These are phyloP conservation scores for Zoysia matrella DNA, from an alignment of 202 grass and related monocot genomes.

Conservation along the genomic window DNA sequence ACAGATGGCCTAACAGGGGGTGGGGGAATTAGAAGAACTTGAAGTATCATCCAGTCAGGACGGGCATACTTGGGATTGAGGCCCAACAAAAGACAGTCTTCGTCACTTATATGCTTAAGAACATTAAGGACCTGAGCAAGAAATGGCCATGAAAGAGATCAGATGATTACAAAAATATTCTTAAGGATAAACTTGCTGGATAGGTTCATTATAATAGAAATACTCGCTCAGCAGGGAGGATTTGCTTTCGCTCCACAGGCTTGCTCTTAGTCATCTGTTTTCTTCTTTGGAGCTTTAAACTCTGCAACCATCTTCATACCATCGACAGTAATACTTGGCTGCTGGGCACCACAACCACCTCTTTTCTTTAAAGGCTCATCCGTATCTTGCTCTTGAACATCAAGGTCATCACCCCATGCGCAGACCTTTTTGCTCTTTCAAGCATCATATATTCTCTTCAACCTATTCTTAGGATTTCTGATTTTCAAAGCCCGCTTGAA, in stretches of 20 bases:
- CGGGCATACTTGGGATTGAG: conserved; percentile 91
- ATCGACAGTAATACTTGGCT: conserved; percentile 97
- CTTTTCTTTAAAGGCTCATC: conserved; percentile 85
- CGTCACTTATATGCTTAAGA: conserved; percentile 94
- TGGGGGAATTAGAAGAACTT: conserved; percentile 96
- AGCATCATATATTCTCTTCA: conserved; percentile 97
- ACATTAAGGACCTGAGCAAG: conserved; percentile 83
- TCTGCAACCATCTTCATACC: conserved; percentile 99
- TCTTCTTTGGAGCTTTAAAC: conserved; percentile 92
- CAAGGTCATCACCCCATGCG: conserved; percentile 85
- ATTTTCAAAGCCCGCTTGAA: conserved; percentile 98
- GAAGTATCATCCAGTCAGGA: conserved; percentile 98
- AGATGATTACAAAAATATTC: conserved; percentile 39
- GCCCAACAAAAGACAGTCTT: conserved; percentile 90
- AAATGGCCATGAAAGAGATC: conserved; percentile 20
- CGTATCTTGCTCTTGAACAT: conserved; percentile 75
- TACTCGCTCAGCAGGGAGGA: conserved; percentile 93
- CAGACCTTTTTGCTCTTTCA: conserved; percentile 97
- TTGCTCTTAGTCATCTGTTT: conserved; percentile 92
- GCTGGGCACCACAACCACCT: conserved; percentile 92
- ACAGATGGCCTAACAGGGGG: conserved; percentile 99
- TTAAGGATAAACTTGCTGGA: neutral
- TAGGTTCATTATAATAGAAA: conserved; percentile 7
- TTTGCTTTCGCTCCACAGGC: conserved; percentile 91
- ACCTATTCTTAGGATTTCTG: conserved; percentile 84